Base-by-base conservation (phyloP, 1,139 yeast genomes). In the Pneumocystis murina region DNA sequence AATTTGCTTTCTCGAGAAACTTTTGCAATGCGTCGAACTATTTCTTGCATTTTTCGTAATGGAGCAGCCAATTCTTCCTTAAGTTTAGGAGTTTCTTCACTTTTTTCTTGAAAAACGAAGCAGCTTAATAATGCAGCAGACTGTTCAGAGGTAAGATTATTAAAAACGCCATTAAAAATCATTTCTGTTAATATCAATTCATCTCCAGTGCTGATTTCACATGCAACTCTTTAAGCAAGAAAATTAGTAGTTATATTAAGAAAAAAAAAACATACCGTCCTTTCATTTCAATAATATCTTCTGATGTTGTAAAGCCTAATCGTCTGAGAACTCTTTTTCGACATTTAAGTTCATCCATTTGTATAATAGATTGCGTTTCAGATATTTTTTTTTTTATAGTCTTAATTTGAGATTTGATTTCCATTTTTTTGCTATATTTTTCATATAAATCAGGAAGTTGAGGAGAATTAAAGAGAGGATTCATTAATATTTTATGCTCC, bases 141-240 rank as follows among this genome's bases (percentile, higher is more conserved):
- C 73, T 90, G 97, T 70, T 88, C 96, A 2, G 96, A 85, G 2
- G 84, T 79, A 67, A 94, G 78, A 62, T 89, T 96, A 70, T 85
- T 90, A 76, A 92, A 92, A 54, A 87, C 87, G 80, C 98, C 98
- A 72, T 90, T 89, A 79, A 92, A 92, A 55, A 94, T 87, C 70
- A 92, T 78, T 73, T 94, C 98, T 0, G 97, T 91, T 62, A 92
- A 77, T 68, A 92, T 74, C 65, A 92, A 77, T 75, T 90, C 97
- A 74, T 90, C 96, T 66, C 98, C 98, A 36, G 95, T 86, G 71
- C 95, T 86, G 70, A 92, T 92, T 71, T 92, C 98, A 75, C 98
- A 91, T 0, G 97, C 97, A 62, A 85, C 90, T 72, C 98, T 39
- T 12, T 28, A 58, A 20, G n/a, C 10, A 58, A 48, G 20, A 20